phyloP scores from a whole-genome alignment of 2,329 filamentous ascomycete genomes.

The Aspergillus cejpii region DNA sequence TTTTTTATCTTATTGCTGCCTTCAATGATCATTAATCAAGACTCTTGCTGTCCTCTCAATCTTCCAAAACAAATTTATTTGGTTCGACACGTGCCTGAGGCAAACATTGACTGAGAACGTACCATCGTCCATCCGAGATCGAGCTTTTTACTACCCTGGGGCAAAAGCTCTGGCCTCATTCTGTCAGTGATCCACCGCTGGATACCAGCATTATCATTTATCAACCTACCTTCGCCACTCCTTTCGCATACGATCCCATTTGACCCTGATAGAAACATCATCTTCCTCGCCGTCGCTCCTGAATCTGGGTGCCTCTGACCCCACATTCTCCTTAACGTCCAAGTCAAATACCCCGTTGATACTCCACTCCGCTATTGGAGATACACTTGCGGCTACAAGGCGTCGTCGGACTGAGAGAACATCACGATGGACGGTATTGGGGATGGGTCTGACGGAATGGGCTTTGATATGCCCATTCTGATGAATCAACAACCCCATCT shows the following conservation, averaged over 20 bases:
- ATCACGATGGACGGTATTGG: conserved; percentile 32
- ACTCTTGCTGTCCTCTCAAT: too few relatives aligned
- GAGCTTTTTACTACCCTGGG: conserved; percentile 2
- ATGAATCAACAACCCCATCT: conserved; percentile 62
- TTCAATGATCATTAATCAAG: not conserved
- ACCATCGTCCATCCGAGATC: conserved; percentile 1
- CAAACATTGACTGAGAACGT: conserved; percentile 9
- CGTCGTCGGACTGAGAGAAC: conserved; percentile 2
- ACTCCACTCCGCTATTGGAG: conserved; percentile 15
- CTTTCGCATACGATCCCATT: conserved; percentile 1
- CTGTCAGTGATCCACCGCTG: conserved; percentile 4
- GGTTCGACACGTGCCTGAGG: conserved; percentile 13
- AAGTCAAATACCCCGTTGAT: conserved; percentile 12
- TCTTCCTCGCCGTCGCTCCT: not conserved
- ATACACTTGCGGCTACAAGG: not conserved
- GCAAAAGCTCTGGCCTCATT: not conserved
- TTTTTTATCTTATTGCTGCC: too few relatives aligned
- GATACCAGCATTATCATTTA: conserved; percentile 2
- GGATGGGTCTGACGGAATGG: conserved; percentile 35
- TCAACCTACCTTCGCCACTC: conserved; percentile 14
- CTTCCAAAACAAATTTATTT: not conserved
- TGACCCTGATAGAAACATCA: not conserved
- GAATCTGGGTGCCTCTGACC: conserved; percentile 6
- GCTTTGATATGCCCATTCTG: conserved; percentile 47
- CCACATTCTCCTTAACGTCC: conserved; percentile 15